Evolutionary conservation across 2,329 filamentous ascomycete genomes (phyloP).

Genomic region (Fusarium paranaense): DNA sequence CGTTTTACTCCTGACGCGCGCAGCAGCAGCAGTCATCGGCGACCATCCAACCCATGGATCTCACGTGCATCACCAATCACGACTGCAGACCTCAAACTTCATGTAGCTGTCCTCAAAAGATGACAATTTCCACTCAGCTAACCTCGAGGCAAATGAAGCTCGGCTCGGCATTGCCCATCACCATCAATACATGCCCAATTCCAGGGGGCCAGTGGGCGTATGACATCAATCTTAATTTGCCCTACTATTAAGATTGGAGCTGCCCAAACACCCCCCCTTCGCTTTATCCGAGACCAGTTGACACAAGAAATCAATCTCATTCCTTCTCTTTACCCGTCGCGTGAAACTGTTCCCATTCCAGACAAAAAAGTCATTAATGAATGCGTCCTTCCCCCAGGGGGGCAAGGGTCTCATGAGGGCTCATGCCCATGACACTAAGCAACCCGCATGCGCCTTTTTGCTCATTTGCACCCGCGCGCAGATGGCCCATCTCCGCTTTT

Average conservation of each 20-base stretch:
- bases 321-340: neutral
- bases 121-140: constrained; percentile 33
- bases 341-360: constrained; percentile 4
- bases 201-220: constrained; percentile 37
- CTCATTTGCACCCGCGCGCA: neutral
- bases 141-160: constrained; percentile 12
- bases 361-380: neutral
- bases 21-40: neutral
- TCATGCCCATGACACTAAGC: neutral
- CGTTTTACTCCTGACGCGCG: neutral
- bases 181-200: constrained; percentile 22
- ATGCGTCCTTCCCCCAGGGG: neutral
- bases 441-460: neutral
- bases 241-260: constrained; percentile 12
- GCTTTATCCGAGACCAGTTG: constrained; percentile 5
- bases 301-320: neutral
- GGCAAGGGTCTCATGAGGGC: neutral
- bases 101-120: neutral
- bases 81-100: neutral
- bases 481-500: neutral
- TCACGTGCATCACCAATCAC: neutral
- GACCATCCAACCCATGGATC: neutral
- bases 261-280: neutral
- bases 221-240: constrained; percentile 46
- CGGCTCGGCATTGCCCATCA: constrained; percentile 40